phyloP scores from a whole-genome alignment of 1,284 basidiomycete species.

The Exobasidium rhododendri region DNA sequence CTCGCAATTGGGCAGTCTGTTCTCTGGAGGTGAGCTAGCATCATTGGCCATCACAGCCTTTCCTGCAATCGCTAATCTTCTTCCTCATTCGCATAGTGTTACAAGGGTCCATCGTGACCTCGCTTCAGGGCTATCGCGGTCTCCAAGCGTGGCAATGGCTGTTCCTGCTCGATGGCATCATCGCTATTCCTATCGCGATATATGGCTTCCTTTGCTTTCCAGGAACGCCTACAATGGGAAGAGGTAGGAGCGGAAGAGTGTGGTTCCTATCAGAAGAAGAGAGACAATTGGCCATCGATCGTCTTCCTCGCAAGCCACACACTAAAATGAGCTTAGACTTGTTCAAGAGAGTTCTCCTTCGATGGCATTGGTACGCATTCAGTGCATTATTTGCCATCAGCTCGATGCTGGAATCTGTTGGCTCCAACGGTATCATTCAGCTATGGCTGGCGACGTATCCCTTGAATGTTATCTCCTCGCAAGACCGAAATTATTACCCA shows the following conservation, averaged over 20 bases:
- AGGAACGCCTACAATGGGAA: constrained; percentile 66
- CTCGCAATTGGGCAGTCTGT: constrained; percentile 62
- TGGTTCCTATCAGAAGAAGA: constrained; percentile 67
- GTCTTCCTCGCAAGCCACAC: constrained; percentile 46
- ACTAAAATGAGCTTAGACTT: constrained; percentile 52
- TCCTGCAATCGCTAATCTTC: too few species aligned
- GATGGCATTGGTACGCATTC: constrained; percentile 70
- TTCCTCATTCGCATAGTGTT: constrained; percentile 57
- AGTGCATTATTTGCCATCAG: constrained; percentile 61
- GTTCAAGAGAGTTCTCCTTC: constrained; percentile 61
- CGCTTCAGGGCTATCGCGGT: constrained; percentile 64
- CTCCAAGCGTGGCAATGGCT: constrained; percentile 71
- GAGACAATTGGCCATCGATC: constrained; percentile 27
- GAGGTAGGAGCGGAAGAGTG: constrained; percentile 48
- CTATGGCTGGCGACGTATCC: constrained; percentile 64
- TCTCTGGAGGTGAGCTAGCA: constrained; percentile 66
- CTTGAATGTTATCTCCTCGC: background rate
- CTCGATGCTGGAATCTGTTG: constrained; percentile 68
- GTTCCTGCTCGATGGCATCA: constrained; percentile 70
- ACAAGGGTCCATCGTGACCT: constrained; percentile 65
- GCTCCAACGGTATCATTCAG: constrained; percentile 71
- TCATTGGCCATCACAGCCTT: too few species aligned
- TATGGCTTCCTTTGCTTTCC: constrained; percentile 73
- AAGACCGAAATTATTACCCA: constrained; percentile 27
- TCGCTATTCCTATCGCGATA: constrained; percentile 66